Percentiles rank a stretch among this genome's conserved stretches.
Evolutionary conservation across 1,284 basidiomycete species (phyloP).

Genomic region (Leccinum discolor): DNA sequence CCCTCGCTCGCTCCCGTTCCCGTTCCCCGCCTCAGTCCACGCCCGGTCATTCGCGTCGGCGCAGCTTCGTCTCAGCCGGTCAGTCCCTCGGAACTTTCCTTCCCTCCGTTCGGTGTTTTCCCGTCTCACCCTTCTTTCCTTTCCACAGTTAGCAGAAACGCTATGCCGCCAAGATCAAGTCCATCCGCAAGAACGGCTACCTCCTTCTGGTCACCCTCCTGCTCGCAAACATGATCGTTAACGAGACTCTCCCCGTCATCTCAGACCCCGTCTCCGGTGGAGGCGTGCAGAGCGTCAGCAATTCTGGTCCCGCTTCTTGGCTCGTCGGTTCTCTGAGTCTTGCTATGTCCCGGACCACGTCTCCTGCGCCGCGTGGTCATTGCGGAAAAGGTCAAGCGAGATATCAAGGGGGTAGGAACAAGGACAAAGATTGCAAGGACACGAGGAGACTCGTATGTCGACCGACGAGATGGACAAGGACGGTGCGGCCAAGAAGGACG

Average conservation of each 20-base stretch:
- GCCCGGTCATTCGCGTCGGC: no score
- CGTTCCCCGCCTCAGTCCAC: no score
- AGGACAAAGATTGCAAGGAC: no score
- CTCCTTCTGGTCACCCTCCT: slow-evolving; percentile 82
- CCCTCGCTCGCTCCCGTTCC: no score
- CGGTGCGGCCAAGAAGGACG: no score
- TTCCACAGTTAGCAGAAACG: slow-evolving; percentile 65
- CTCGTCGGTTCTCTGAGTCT: slow-evolving; percentile 14
- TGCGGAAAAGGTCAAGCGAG: no score
- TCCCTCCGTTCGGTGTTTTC: no score
- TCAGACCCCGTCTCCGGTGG: slow-evolving; percentile 88
- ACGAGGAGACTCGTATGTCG: no score
- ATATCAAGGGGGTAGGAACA: no score
- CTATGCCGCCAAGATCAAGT: slow-evolving; percentile 85
- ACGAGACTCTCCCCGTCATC: slow-evolving; percentile 91
- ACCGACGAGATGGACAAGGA: no score
- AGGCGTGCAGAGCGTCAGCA: slow-evolving; percentile 60
- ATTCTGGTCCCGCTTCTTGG: slow-evolving; percentile 7
- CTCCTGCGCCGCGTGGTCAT: slow-evolving; percentile 39
- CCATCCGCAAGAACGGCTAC: slow-evolving; percentile 85
- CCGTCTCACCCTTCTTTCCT: background rate
- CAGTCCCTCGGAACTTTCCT: no score
- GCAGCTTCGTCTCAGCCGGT: no score
- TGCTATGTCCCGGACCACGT: slow-evolving; percentile 26
- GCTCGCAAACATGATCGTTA: slow-evolving; percentile 88